Evolutionary conservation across 1,284 basidiomycete genomes (phyloP).

Genomic region (Sparassis latifolia): DNA sequence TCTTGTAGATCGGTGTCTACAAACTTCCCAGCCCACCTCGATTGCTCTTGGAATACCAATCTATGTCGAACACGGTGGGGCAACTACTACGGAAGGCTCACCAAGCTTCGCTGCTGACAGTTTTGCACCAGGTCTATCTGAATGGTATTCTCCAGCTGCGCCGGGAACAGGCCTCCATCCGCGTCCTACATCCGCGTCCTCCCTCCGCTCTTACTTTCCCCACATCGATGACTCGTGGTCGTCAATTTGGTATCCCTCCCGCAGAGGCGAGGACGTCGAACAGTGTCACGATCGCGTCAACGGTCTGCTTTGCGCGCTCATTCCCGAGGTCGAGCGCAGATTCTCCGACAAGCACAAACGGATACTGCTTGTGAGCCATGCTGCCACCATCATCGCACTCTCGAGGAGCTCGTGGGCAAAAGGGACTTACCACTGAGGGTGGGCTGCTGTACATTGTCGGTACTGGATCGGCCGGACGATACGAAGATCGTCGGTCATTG

Average conservation of each 20-base stretch:
- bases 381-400: slow-evolving; percentile 73
- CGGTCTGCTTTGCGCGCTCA: slow-evolving; percentile 45
- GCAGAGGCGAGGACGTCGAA: slow-evolving; percentile 64
- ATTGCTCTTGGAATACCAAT: slow-evolving; percentile 60
- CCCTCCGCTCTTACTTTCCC: slow-evolving; percentile 47
- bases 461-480: slow-evolving; percentile 31
- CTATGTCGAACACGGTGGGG: slow-evolving; percentile 67
- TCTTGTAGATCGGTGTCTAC: slow-evolving; percentile 70
- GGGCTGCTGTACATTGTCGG: slow-evolving; percentile 66
- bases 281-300: slow-evolving; percentile 58
- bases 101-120: neutral
- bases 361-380: slow-evolving; percentile 72
- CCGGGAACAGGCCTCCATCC: slow-evolving; percentile 68
- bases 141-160: slow-evolving; percentile 78
- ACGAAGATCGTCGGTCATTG: slow-evolving; percentile 34
- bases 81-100: too few relatives aligned
- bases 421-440: slow-evolving; percentile 45
- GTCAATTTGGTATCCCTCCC: slow-evolving; percentile 63
- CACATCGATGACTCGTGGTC: slow-evolving; percentile 58
- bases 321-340: slow-evolving; percentile 42
- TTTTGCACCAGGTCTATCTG: slow-evolving; percentile 54
- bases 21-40: slow-evolving; percentile 66
- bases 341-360: slow-evolving; percentile 37
- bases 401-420: slow-evolving; percentile 54
- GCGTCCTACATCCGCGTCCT: slow-evolving; percentile 48